Evolutionary conservation across 768 basidiomycete genomes (phyloP), one percentile per base, ranked within the genome.

Genomic region (Lactarius quietus): DNA sequence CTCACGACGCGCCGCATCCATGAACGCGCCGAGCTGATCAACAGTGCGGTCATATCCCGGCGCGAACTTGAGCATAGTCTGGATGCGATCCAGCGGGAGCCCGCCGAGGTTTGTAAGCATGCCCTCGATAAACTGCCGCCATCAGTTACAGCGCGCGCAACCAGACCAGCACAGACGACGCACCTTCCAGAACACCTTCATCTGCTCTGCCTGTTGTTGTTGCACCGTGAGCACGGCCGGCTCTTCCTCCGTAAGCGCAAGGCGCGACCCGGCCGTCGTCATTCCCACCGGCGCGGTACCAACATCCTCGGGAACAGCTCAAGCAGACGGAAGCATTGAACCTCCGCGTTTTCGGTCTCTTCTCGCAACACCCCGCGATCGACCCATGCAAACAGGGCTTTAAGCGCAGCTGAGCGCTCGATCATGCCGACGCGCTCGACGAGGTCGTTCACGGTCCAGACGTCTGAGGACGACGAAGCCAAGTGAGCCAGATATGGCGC

Each of bases 111-210:
- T 95, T 61, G 86, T 93, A 63, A 97, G 86, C 89, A 94, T 93
- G 33, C 91, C 93, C 76, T 92, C 88, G 66, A 95, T 90, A 76
- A 89, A 95, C 90, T 65, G 29, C n/a, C 63, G 17, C 23, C 17
- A 26, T 18, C 2, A 39, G 10, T 10, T 20, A 33, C 20, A 7
- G 64, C 69, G n/a, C 35, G 18, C 31, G 48, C 26, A 14, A 8
- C 26, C 18, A 31, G 35, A 54, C 3, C 39, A 41, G 51, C 36
- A 41, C 38, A 29, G 43, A 54, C 54, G 28, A 78, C 75, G 8
- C 59, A 87, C 92, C 85, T 91, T 93, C 93, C 93, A 95, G 73
- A 88, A 92, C 1, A 93, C 82, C 66, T 81, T 84, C 88, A 95
- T 92, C 76, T 94, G 90, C 70, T 92, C 90, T 0, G 87, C 86